Conservation (phyloP, 257 asterid genomes). For the Pogostemon cablin region DNA sequence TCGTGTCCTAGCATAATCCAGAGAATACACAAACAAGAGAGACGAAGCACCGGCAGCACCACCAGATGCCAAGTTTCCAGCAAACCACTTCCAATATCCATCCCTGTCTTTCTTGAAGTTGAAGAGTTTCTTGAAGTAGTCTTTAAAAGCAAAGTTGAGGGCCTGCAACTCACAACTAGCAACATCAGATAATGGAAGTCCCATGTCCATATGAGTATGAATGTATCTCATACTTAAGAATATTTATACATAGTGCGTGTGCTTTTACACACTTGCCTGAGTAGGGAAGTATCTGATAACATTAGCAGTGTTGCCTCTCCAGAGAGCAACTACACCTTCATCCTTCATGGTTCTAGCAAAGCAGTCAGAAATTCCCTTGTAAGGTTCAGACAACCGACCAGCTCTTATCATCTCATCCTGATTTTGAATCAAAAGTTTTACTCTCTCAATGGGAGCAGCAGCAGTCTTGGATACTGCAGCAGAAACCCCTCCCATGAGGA, state of each 20-base stretch:
- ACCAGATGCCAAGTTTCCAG: conserved; percentile 76
- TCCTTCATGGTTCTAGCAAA: conserved; percentile 70
- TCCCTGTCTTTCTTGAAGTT: conserved; percentile 71
- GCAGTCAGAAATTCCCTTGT: conserved; percentile 73
- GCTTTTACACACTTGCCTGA: conserved; percentile 47
- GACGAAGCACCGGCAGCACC: conserved; percentile 83
- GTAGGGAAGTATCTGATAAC: conserved; percentile 84
- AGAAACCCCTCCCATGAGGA: conserved; percentile 89
- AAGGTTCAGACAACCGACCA: conserved; percentile 71
- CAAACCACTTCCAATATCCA: conserved; percentile 86
- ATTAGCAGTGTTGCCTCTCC: conserved; percentile 82
- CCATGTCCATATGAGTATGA: too few relatives aligned
- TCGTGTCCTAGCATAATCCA: conserved; percentile 79
- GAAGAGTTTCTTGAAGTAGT: conserved; percentile 70
- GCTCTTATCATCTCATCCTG: conserved; percentile 80
- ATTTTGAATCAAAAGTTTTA: conserved; percentile 78
- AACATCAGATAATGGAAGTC: conserved; percentile 22
- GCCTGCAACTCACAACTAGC: conserved; percentile 53
- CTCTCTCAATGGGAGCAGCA: conserved; percentile 86
- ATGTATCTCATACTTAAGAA: not conserved
- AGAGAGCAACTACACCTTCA: conserved; percentile 68
- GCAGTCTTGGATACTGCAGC: conserved; percentile 77
- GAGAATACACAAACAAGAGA: conserved; percentile 61
- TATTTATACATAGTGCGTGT: not conserved
- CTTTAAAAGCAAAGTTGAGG: conserved; percentile 79